Evolutionary conservation across 805 yeast genomes (phyloP).

Genomic region (Cyberlindnera xishuangbannaensis): DNA sequence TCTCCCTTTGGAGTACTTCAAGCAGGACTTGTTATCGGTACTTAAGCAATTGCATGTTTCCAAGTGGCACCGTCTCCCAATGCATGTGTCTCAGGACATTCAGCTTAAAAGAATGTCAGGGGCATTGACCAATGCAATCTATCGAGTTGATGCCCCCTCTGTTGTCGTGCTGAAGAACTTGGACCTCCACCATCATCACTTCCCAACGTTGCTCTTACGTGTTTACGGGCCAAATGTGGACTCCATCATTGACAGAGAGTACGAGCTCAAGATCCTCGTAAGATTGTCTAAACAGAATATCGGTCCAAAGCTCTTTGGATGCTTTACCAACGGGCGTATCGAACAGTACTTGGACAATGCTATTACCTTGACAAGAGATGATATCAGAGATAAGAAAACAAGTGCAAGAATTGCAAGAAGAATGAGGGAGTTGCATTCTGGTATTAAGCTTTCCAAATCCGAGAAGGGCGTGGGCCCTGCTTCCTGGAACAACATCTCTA

Average conservation of each 20-base stretch:
- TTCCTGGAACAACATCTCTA: conserved; percentile 61
- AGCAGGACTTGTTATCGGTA: conserved; percentile 68
- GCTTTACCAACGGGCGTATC: conserved; percentile 86
- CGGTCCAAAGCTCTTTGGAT: conserved; percentile 86
- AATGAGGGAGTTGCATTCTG: conserved; percentile 89
- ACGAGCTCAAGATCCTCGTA: conserved; percentile 66
- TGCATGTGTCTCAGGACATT: conserved; percentile 36
- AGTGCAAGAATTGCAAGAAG: conserved; percentile 87
- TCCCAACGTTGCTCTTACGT: conserved; percentile 64
- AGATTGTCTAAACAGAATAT: conserved; percentile 72
- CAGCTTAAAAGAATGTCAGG: conserved; percentile 72
- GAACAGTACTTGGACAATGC: conserved; percentile 90
- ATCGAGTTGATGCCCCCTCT: conserved; percentile 58
- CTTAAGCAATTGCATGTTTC: conserved; percentile 60
- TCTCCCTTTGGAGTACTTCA: conserved; percentile 78
- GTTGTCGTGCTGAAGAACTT: conserved; percentile 29
- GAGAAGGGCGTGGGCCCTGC: conserved; percentile 61
- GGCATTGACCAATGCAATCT: conserved; percentile 89
- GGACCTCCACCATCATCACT: conserved; percentile 32
- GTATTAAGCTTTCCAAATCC: conserved; percentile 54
- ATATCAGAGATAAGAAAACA: conserved; percentile 69
- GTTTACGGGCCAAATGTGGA: conserved; percentile 88
- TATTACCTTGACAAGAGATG: conserved; percentile 63
- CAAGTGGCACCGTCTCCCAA: conserved; percentile 60
- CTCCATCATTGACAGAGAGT: conserved; percentile 77